A percentile compares a stretch with the other conserved stretches of the same genome.
Evolutionary conservation across 768 basidiomycete genomes (phyloP).

Genomic region (Tylopilus felleus): DNA sequence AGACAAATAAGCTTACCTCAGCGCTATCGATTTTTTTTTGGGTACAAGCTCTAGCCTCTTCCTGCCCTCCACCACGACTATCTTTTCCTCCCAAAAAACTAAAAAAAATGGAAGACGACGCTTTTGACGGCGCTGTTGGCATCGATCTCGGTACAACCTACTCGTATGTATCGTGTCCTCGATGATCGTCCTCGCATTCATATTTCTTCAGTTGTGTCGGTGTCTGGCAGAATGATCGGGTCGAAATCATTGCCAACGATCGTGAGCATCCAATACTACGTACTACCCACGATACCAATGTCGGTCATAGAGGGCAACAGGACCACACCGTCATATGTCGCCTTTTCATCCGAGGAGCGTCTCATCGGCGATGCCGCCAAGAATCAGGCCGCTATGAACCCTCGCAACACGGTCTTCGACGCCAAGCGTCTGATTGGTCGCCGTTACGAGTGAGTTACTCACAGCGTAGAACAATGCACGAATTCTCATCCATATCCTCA

Average conservation of each 20-base stretch:
- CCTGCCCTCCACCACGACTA: conserved; percentile 34
- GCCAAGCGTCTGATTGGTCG: conserved; percentile 99
- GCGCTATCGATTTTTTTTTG: conserved; percentile 39
- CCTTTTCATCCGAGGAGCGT: conserved; percentile 95
- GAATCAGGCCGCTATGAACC: conserved; percentile 99
- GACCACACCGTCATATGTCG: conserved; percentile 98
- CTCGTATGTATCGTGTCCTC: conserved; percentile 54
- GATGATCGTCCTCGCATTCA: conserved; percentile 22
- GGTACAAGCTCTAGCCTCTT: conserved; percentile 14
- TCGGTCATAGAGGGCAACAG: conserved; percentile 83
- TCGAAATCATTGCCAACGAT: conserved; percentile 98
- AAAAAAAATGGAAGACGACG: conserved; percentile 77
- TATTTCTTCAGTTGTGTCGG: conserved; percentile 77
- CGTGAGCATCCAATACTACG: conserved; percentile 48
- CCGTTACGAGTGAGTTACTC: conserved; percentile 75
- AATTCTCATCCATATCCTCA: conserved; percentile 27
- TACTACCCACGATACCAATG: neutral
- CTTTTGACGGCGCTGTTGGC: conserved; percentile 93
- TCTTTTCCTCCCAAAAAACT: conserved; percentile 28
- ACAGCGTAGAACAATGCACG: neutral
- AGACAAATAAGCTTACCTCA: conserved; percentile 51
- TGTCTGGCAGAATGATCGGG: conserved; percentile 99
- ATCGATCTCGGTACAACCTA: conserved; percentile 98
- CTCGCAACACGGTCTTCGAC: conserved; percentile 97
- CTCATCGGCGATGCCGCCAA: conserved; percentile 98